Base-by-base conservation (phyloP, 2,329 filamentous ascomycete genomes). In the Penicillium sp. region DNA sequence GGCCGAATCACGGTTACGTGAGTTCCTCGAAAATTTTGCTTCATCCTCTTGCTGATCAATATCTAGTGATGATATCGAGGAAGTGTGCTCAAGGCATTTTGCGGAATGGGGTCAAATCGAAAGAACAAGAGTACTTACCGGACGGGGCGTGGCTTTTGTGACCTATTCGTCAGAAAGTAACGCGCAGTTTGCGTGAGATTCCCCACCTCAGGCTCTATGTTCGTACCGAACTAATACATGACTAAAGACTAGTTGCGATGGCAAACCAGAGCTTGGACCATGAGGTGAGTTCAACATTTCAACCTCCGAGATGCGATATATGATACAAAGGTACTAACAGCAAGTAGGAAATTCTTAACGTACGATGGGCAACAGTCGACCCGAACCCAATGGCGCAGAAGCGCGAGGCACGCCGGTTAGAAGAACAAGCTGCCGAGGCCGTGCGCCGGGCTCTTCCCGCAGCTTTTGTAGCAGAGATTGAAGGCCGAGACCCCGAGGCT, bases 371-470 rank as follows among this genome's bases (percentile, higher is more conserved):
- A 40, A 99, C 94, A 0, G 89, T 91, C 7, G 94, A 99, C 69
- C 94, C 94, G 1, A 99, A 99, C 64, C 94, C 94, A 0, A 87
- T 94, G 79, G 91, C 93, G 2, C 91, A 96, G 72, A 95, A 95
- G 60, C 83, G 95, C 57, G 94, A 99, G 75, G 93, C 89, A 3
- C 82, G 88, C 38, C 82, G 88, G 39, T 88, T 99, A 57, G 94
- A 99, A 70, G 94, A 99, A 69, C 94, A 99, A 72, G 94, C 94
- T 2, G 94, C 94, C 0, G 94, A 97, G 67, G 95, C 94, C 1
- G 91, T 99, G 54, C 81, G 94, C 18, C 82, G 89, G 61, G 93
- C 94, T 0, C 78, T 99, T 5, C 94, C 94, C 0, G 91, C 88
- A 0, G 90, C 91, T 29, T 97, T 94, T 61, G 87, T 99, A 0